Evolutionary conservation across 1,284 basidiomycete genomes (phyloP).

Genomic region (Ceratobasidium sp.): DNA sequence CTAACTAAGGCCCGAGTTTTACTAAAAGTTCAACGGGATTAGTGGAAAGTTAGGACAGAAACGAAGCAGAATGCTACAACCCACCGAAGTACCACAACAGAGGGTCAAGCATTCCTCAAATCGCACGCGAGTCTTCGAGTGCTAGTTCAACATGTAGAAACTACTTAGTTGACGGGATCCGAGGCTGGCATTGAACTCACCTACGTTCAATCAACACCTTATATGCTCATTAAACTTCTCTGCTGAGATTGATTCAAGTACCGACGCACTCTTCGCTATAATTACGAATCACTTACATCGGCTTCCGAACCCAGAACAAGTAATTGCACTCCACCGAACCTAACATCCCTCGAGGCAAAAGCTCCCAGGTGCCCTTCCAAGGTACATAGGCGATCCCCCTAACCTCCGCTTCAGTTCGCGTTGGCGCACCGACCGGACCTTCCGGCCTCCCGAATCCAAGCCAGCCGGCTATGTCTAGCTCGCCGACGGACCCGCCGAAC

Average conservation of each 20-base stretch:
- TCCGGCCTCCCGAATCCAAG: constrained; percentile 37
- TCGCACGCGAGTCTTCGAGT: too few species aligned
- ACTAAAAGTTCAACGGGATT: background rate
- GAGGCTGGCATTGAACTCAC: too few species aligned
- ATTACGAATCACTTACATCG: constrained; percentile 53
- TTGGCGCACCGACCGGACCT: constrained; percentile 58
- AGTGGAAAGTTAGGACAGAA: background rate
- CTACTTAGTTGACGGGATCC: background rate
- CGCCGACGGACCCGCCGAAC: constrained; percentile 55
- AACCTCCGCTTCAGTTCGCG: constrained; percentile 80
- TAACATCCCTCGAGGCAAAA: constrained; percentile 71
- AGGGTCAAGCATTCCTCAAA: too few species aligned
- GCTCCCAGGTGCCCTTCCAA: constrained; percentile 77
- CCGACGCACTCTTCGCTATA: background rate
- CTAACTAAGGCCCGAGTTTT: background rate
- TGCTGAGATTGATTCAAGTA: background rate
- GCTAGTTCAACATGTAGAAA: too few species aligned
- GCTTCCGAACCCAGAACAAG: constrained; percentile 83
- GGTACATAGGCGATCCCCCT: constrained; percentile 88
- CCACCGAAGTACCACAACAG: too few species aligned
- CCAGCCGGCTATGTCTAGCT: constrained; percentile 51
- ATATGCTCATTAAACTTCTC: background rate
- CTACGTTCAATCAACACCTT: background rate
- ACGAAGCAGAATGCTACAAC: too few species aligned
- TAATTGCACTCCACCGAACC: constrained; percentile 82